These are phyloP conservation scores for Mortierella sp. DNA, from an alignment of 371 early-diverging fungal genomes.

Conservation along the genomic window DNA sequence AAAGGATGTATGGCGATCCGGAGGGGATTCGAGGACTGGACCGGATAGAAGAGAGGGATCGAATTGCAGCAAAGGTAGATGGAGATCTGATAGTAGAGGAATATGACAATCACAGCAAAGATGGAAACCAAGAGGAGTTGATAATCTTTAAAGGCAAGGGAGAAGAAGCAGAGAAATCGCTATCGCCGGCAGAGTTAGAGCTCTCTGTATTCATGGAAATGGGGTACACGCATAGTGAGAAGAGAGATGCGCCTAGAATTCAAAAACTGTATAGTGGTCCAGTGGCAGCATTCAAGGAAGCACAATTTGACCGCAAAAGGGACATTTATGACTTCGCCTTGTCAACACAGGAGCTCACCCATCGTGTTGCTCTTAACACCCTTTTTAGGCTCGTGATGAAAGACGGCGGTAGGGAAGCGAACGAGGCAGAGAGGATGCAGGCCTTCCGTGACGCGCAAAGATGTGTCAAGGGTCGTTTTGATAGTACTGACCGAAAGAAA, in stretches of 20 bases:
- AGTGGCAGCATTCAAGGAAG: not conserved
- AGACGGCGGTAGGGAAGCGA: not conserved
- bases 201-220: too few relatives aligned
- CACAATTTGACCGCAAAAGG: not conserved
- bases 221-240: too few relatives aligned
- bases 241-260: not conserved
- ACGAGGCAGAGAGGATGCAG: not conserved
- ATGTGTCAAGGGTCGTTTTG: not conserved
- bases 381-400: not conserved
- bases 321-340: not conserved
- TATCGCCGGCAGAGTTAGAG: too few relatives aligned
- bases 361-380: not conserved
- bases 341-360: not conserved
- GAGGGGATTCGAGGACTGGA: conserved; percentile 4
- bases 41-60: not conserved
- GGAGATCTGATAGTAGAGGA: not conserved
- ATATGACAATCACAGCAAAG: not conserved
- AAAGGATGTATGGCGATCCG: conserved; percentile 6
- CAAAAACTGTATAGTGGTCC: not conserved
- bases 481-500: not conserved
- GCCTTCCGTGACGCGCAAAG: not conserved
- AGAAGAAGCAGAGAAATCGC: not conserved
- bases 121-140: not conserved
- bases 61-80: not conserved
- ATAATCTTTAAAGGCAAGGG: not conserved